Evolutionary conservation across 202 grass and related monocot species (phyloP).

Genomic region (Hordeum pubiflorum): DNA sequence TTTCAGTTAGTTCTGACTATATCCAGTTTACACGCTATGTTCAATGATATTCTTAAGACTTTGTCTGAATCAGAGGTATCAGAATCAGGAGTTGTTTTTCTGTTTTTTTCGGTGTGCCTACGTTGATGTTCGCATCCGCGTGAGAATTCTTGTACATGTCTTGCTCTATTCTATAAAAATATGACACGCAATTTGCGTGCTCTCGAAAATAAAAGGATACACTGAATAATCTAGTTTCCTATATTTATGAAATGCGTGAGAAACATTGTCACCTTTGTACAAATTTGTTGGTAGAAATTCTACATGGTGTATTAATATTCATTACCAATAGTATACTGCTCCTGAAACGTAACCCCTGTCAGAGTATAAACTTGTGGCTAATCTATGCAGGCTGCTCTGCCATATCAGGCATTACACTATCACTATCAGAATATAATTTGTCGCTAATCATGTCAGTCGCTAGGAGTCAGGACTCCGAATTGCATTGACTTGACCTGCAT

Average conservation of each 20-base stretch:
- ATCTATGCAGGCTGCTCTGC: background rate
- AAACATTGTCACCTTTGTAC: background rate
- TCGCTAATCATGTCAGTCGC: background rate
- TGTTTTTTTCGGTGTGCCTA: too few relatives aligned
- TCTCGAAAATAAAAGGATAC: background rate
- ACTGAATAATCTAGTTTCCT: background rate
- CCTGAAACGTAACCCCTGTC: background rate
- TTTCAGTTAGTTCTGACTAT: background rate
- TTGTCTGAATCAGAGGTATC: background rate
- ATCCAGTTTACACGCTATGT: background rate
- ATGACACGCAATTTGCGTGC: too few relatives aligned
- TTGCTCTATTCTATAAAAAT: too few relatives aligned
- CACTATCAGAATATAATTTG: too few relatives aligned
- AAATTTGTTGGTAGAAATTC: background rate
- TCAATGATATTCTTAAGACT: background rate
- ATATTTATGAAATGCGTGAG: background rate
- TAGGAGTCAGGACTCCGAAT: background rate
- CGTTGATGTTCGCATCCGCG: too few relatives aligned
- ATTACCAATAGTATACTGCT: background rate
- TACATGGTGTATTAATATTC: background rate
- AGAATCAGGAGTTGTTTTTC: too few relatives aligned
- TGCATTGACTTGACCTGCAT: constrained; percentile 25
- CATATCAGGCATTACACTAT: background rate
- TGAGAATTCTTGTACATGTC: too few relatives aligned
- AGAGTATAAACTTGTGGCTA: background rate